These are phyloP conservation scores for Epicoccum sorghinum DNA, from an alignment of 2,329 filamentous ascomycete genomes.

Conservation along the genomic window DNA sequence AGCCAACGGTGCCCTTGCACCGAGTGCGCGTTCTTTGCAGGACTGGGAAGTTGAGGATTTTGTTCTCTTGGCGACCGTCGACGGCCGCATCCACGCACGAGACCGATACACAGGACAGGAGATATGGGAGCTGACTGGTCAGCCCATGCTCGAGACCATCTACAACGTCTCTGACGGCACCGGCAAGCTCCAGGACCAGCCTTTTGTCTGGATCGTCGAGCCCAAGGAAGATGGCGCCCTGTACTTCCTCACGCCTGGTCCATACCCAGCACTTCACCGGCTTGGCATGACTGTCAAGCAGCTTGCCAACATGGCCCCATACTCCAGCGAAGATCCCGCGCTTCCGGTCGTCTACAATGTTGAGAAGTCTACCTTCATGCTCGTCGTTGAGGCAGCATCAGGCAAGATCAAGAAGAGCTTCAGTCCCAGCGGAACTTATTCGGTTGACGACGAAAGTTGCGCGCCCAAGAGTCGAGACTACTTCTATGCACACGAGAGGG, in stretches of 20 bases:
- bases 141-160: conserved; percentile 88
- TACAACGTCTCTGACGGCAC: conserved; percentile 64
- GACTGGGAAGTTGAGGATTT: conserved; percentile 99
- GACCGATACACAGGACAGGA: conserved; percentile 84
- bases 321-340: conserved; percentile 68
- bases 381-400: conserved; percentile 85
- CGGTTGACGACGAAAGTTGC: conserved; percentile 77
- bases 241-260: conserved; percentile 81
- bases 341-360: conserved; percentile 85
- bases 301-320: conserved; percentile 82
- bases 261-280: conserved; percentile 64
- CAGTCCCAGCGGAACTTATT: conserved; percentile 71
- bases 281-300: conserved; percentile 81
- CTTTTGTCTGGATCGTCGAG: conserved; percentile 95
- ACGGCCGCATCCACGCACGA: conserved; percentile 91
- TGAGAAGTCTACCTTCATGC: conserved; percentile 86
- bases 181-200: conserved; percentile 65
- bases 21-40: conserved; percentile 90
- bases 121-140: conserved; percentile 85
- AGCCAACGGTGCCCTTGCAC: conserved; percentile 59
- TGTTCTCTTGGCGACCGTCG: conserved; percentile 99
- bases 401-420: conserved; percentile 85
- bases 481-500: conserved; percentile 58
- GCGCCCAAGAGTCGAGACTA: conserved; percentile 63
- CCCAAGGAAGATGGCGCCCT: conserved; percentile 85